phyloP scores from a whole-genome alignment of 116 monocot genomes.

The Papilionanthe hybrid region DNA sequence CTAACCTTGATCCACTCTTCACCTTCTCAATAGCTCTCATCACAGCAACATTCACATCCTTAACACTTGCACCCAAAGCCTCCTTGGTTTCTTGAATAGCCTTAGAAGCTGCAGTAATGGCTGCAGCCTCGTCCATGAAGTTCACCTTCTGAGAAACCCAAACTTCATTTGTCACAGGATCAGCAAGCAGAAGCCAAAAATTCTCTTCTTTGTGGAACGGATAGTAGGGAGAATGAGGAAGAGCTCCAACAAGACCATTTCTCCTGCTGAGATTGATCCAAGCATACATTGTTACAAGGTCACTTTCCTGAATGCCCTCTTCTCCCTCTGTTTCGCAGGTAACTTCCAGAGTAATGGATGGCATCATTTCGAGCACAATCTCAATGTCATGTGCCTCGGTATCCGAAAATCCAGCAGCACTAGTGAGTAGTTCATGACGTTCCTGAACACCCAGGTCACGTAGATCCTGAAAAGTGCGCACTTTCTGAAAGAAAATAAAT shows the following conservation, averaged over 20 bases:
- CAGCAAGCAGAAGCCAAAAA: constrained; percentile 78
- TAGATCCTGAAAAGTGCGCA: constrained; percentile 65
- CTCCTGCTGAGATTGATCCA: constrained; percentile 69
- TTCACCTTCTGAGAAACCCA: constrained; percentile 92
- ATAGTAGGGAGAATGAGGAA: constrained; percentile 69
- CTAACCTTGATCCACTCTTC: constrained; percentile 60
- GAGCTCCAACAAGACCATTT: constrained; percentile 59
- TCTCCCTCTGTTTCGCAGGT: constrained; percentile 86
- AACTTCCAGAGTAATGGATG: constrained; percentile 59
- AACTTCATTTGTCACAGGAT: constrained; percentile 59
- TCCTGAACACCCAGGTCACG: constrained; percentile 50
- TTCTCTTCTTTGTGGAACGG: constrained; percentile 91
- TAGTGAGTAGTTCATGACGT: constrained; percentile 56
- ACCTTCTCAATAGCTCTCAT: constrained; percentile 66
- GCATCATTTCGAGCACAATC: constrained; percentile 69
- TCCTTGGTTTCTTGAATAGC: constrained; percentile 65
- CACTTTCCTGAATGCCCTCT: constrained; percentile 84
- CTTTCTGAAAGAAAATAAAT: constrained; percentile 40
- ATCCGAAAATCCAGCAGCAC: constrained; percentile 54
- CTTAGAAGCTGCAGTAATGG: constrained; percentile 57
- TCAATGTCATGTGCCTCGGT: constrained; percentile 56
- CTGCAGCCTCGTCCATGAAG: constrained; percentile 70
- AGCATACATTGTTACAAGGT: constrained; percentile 80
- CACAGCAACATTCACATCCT: constrained; percentile 53
- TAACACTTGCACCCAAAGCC: constrained; percentile 43